Evolutionary conservation across 2,329 filamentous ascomycete species (phyloP).

Genomic region (Penicillium sp.): DNA sequence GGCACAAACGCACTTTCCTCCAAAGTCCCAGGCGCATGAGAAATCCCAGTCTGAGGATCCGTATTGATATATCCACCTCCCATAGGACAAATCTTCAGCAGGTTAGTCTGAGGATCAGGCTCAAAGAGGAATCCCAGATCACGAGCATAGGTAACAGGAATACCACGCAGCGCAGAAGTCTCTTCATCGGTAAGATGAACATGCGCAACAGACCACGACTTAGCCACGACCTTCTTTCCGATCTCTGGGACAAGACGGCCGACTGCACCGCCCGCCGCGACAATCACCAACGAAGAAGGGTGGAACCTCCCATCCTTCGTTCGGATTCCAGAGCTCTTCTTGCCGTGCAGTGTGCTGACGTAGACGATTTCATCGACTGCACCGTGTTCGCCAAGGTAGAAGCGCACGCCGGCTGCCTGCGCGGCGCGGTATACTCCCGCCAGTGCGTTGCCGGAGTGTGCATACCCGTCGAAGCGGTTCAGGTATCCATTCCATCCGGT

Average conservation of each 20-base stretch:
- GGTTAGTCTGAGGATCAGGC: conserved; percentile 57
- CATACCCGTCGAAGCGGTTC: conserved; percentile 59
- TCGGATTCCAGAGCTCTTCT: conserved; percentile 36
- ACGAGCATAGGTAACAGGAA: conserved; percentile 61
- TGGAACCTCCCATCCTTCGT: conserved; percentile 43
- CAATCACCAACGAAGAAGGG: conserved; percentile 46
- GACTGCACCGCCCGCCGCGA: conserved; percentile 54
- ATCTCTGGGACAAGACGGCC: conserved; percentile 52
- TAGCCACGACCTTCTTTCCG: conserved; percentile 54
- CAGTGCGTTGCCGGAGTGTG: conserved; percentile 56
- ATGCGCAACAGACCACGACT: conserved; percentile 61
- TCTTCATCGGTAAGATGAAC: conserved; percentile 58
- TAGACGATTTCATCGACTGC: conserved; percentile 46
- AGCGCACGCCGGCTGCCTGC: conserved; percentile 43
- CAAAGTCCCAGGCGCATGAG: conserved; percentile 43
- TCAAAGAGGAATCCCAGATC: conserved; percentile 68
- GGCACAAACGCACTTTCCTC: conserved; percentile 51
- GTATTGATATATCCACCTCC: conserved; percentile 58
- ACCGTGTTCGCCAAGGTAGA: conserved; percentile 45
- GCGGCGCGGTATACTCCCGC: conserved; percentile 48
- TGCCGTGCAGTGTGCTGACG: conserved; percentile 16
- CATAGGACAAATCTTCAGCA: conserved; percentile 62
- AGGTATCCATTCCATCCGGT: conserved; percentile 60
- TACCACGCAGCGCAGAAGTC: conserved; percentile 53
- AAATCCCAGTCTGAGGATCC: conserved; percentile 44